Evolutionary conservation across 768 basidiomycete species (phyloP).

Genomic region (Lyophyllum shimeji): DNA sequence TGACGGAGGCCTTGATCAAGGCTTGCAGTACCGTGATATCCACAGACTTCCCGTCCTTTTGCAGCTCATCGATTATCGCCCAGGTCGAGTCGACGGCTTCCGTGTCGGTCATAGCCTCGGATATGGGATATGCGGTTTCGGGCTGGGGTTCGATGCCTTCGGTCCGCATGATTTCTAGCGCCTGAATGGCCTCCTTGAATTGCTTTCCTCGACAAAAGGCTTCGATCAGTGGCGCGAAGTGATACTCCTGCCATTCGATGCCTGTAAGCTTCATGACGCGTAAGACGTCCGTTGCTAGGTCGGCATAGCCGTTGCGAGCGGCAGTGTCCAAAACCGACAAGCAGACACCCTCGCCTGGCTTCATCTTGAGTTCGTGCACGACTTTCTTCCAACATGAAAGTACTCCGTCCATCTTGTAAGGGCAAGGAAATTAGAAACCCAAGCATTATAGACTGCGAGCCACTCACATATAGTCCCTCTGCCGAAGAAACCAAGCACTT

Average conservation of each 20-base stretch:
- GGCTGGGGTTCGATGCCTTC: constrained; percentile 47
- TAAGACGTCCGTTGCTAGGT: constrained; percentile 67
- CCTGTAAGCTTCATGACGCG: constrained; percentile 50
- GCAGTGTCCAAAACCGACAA: constrained; percentile 70
- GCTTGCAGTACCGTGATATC: constrained; percentile 64
- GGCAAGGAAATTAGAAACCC: constrained; percentile 3
- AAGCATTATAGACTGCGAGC: neutral
- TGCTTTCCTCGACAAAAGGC: constrained; percentile 60
- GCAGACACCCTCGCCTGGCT: constrained; percentile 76
- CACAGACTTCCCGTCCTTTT: constrained; percentile 48
- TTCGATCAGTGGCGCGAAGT: constrained; percentile 77
- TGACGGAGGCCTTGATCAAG: constrained; percentile 62
- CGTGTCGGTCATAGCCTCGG: constrained; percentile 42
- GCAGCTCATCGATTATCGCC: constrained; percentile 60
- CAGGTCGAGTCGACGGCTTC: constrained; percentile 66
- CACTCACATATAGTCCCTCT: constrained; percentile 64
- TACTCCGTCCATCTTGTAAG: constrained; percentile 64
- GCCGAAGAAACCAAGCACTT: constrained; percentile 66
- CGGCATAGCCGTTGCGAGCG: constrained; percentile 68
- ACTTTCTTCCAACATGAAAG: constrained; percentile 59
- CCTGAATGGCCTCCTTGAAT: constrained; percentile 61
- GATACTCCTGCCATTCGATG: constrained; percentile 60
- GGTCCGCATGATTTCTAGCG: constrained; percentile 59
- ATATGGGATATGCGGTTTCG: constrained; percentile 53
- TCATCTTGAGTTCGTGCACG: constrained; percentile 48